Conservation (phyloP, 2,329 filamentous ascomycete species). For the Delphinella strobiligena region DNA sequence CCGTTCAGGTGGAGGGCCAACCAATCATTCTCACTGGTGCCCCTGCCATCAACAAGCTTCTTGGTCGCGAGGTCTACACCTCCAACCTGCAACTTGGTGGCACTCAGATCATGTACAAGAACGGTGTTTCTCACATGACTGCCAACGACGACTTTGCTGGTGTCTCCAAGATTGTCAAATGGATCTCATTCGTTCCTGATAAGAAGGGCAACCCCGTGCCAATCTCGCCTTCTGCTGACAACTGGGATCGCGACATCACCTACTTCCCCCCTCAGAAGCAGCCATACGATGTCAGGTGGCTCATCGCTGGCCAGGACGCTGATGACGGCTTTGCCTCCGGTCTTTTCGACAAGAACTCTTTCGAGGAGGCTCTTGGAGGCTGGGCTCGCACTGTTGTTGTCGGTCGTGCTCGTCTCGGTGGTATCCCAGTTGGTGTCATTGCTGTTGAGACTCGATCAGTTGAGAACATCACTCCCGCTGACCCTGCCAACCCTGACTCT, state of each 20-base stretch:
- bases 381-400: conserved; percentile 97
- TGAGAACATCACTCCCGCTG: conserved; percentile 92
- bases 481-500: conserved; percentile 95
- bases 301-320: conserved; percentile 79
- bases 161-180: conserved; percentile 94
- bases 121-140: conserved; percentile 98
- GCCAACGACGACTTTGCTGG: conserved; percentile 95
- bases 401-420: conserved; percentile 87
- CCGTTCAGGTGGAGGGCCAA: conserved; percentile 96
- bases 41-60: conserved; percentile 91
- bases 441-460: conserved; percentile 90
- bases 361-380: conserved; percentile 89
- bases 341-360: conserved; percentile 93
- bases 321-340: conserved; percentile 78
- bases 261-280: conserved; percentile 74
- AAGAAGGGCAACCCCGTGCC: conserved; percentile 87
- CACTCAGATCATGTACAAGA: conserved; percentile 99
- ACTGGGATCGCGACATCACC: conserved; percentile 84
- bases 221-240: conserved; percentile 74
- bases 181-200: conserved; percentile 95
- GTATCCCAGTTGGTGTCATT: conserved; percentile 97
- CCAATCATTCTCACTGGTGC: conserved; percentile 98
- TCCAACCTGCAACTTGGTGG: conserved; percentile 98
- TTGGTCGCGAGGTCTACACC: conserved; percentile 96
- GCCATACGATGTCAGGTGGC: conserved; percentile 83